Conservation (phyloP, 345 rosid genomes). For the Nasturtium officinale region DNA sequence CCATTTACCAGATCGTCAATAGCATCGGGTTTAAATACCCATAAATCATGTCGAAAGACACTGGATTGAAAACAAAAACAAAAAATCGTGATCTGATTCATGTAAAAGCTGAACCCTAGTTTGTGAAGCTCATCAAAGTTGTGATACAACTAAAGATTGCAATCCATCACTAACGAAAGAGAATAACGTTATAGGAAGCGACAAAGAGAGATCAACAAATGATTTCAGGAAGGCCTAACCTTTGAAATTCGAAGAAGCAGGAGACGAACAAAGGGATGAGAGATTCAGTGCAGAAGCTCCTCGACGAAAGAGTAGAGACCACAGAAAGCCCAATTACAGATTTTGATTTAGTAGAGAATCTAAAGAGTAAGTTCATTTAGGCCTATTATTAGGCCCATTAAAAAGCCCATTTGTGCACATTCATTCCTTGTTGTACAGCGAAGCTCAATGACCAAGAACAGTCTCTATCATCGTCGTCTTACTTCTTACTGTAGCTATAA, state of each 20-base stretch:
- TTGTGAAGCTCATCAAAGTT: constrained; percentile 6
- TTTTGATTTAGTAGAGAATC: background rate
- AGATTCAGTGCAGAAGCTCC: constrained; percentile 32
- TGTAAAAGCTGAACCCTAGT: constrained; percentile 37
- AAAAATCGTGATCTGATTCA: constrained; percentile 14
- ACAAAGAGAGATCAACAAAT: constrained; percentile 6
- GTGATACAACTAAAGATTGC: background rate
- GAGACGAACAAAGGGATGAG: background rate
- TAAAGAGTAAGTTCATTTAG: background rate
- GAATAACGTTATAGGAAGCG: background rate
- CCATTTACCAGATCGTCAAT: constrained; percentile 24
- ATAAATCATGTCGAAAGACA: background rate
- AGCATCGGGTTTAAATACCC: background rate
- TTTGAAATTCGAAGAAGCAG: constrained; percentile 21
- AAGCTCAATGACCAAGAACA: background rate
- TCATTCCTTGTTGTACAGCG: background rate
- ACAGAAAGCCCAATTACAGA: background rate
- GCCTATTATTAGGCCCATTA: constrained; percentile 13
- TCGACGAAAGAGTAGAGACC: constrained; percentile 9
- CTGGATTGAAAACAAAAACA: no score
- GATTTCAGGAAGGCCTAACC: constrained; percentile 35
- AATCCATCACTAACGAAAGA: constrained; percentile 10
- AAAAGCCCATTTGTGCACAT: background rate
- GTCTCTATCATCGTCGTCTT: background rate
- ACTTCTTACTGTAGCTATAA: background rate